These are phyloP conservation scores for Podaxis sp. DNA, from an alignment of 768 basidiomycete genomes.

Conservation along the genomic window DNA sequence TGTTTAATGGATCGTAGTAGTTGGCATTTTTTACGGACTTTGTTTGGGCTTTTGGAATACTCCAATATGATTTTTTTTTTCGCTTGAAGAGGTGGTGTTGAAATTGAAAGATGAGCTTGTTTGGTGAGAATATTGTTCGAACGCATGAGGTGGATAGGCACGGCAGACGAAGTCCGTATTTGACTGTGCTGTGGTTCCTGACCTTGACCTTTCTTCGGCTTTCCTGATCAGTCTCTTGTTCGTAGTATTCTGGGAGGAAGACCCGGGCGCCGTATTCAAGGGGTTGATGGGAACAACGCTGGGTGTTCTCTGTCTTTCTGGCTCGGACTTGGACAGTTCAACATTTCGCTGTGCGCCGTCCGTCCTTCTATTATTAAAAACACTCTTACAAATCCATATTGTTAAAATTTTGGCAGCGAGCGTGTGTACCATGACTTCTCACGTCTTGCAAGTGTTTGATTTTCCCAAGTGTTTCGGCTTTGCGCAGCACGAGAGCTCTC, in stretches of 20 bases:
- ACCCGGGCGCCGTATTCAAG: no score
- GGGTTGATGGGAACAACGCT: no score
- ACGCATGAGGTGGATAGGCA: no score
- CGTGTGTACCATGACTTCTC: not conserved
- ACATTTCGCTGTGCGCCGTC: not conserved
- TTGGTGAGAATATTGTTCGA: no score
- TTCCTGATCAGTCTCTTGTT: no score
- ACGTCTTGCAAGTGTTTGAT: not conserved
- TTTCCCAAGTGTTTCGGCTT: not conserved
- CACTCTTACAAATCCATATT: not conserved
- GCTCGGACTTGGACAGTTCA: not conserved
- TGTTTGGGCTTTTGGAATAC: not conserved
- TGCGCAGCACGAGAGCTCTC: no score
- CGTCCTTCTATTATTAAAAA: not conserved
- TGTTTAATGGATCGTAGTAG: not conserved
- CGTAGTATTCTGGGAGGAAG: no score
- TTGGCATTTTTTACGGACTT: not conserved
- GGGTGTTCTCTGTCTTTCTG: not conserved
- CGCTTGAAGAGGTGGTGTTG: not conserved
- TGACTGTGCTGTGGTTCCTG: no score
- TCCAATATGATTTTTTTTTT: conserved; percentile 5
- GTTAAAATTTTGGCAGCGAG: not conserved
- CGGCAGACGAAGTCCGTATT: no score
- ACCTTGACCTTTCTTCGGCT: no score
- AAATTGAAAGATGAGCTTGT: not conserved